Percentiles rank a stretch among this genome's conserved stretches.
Evolutionary conservation across 495 filamentous ascomycete genomes (phyloP).

Genomic region (Niebla homalea): DNA sequence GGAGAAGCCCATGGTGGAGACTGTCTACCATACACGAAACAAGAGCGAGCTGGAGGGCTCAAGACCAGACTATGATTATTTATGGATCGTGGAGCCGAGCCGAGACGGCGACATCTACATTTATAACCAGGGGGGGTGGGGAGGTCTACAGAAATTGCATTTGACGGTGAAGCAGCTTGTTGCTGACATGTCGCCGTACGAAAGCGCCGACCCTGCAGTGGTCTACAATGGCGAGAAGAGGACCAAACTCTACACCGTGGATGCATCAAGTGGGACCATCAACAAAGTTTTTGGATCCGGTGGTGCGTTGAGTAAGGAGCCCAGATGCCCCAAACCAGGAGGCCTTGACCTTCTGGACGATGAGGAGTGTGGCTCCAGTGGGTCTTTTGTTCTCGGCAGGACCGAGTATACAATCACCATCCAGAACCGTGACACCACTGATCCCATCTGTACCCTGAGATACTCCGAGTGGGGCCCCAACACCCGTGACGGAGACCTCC

Average conservation of each 20-base stretch:
- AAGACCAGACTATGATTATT: conserved; percentile 59
- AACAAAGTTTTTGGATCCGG: conserved; percentile 50
- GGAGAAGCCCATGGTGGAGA: conserved; percentile 79
- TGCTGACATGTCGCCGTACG: conserved; percentile 50
- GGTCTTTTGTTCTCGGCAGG: conserved; percentile 64
- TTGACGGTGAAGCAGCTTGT: conserved; percentile 73
- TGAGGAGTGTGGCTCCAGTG: conserved; percentile 59
- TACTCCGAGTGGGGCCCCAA: conserved; percentile 96
- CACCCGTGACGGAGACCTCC: conserved; percentile 76
- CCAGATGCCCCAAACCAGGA: conserved; percentile 40
- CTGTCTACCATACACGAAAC: conserved; percentile 66
- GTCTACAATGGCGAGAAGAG: conserved; percentile 72
- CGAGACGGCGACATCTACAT: conserved; percentile 81
- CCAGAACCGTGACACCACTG: conserved; percentile 57
- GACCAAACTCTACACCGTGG: conserved; percentile 67
- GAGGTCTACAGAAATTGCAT: conserved; percentile 49
- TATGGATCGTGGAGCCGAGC: conserved; percentile 96
- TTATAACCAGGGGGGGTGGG: conserved; percentile 51
- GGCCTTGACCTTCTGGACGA: conserved; percentile 45
- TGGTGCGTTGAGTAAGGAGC: conserved; percentile 34
- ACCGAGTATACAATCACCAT: conserved; percentile 84
- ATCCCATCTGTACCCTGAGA: conserved; percentile 74
- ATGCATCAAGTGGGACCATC: conserved; percentile 70
- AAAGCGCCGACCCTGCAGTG: conserved; percentile 52
- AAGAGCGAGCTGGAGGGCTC: conserved; percentile 39